Base-by-base conservation (phyloP, 805 yeast genomes). In the Lipomyces yamanashiensis region DNA sequence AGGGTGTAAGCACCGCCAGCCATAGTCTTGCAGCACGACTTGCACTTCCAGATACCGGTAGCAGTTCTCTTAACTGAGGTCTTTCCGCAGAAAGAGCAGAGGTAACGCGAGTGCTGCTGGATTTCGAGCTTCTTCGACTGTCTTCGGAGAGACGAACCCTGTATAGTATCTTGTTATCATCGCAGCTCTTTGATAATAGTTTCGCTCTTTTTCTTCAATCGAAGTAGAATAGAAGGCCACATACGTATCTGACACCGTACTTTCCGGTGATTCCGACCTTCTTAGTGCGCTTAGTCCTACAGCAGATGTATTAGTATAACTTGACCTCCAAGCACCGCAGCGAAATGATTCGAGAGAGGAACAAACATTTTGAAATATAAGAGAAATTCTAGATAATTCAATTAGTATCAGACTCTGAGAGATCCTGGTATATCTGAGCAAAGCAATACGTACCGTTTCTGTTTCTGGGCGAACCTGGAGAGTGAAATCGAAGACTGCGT, bases 191-290 rank as follows among this genome's bases (percentile, higher is more conserved):
- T 54, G 23, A n/a, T 43, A 3, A 23, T 34, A 9, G 15, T 21
- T 17, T 15, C 37, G 17, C 6, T 17, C 8, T 21, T n/a, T 36
- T 48, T 10, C 12, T 7, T 12, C 17, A 15, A 45, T 23, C 6
- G 15, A 39, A 19, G 15, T 7, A 37, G 21, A 7, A 54, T 8
- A 48, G 12, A 19, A 15, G 45, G 33, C 12, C 8, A 63, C 67
- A 54, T 57, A 63, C 67, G 87, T 95, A 95, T 88, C 99, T 92
- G 85, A 95, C 98, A 91, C 99, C 99, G 88, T 91, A 95, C 87
- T 96, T 96, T 88, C 99, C 99, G 82, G 99, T 95, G 87, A 95
- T 95, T 84, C 99, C 99, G 82, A 95, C 99, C 91, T 95, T 95
- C 96, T 95, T 95, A 77, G 99, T 95, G 90, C 99, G 93, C 86